Evolutionary conservation across 2,329 filamentous ascomycete species (phyloP), one percentile per base, ranked within the genome.

Genomic region (Thelonectria rubi): DNA sequence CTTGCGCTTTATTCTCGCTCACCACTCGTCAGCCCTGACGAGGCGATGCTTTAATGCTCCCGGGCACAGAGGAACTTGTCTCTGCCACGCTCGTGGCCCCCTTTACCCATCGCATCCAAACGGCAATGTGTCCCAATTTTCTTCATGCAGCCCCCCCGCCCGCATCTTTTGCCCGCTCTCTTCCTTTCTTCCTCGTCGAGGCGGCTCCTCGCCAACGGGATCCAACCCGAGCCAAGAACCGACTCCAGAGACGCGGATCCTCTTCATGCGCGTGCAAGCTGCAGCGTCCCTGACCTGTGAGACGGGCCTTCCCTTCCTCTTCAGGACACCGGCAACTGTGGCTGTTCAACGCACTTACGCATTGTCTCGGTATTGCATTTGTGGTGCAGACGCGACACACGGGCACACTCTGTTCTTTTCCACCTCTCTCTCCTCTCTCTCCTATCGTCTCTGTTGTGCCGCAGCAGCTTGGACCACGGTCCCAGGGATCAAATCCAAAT

Each of bases 321-420:
- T 71, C 65, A 34, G 60, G 65, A 63, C 67, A 70, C 69, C 69
- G 65, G 67, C 60, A 58, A 66, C 48, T 34, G 64, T 56, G 58
- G 54, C 55, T 48, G 43, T 37, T 57, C 58, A 55, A 52, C 67
- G 43, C 9, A 24, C 24, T 4, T 12, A 7, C 32, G 32, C 32
- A 11, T 8, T 37, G 51, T 61, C 65, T 66, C 49, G 59, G 55
- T 65, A 34, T 63, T 65, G 59, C 48, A 53, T 48, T 45, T 53
- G 57, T 55, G 59, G 49, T 60, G 32, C 47, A 34, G 30, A 48
- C 39, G 54, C 24, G 40, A 51, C 5, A 7, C 24, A 24, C 26
- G n/a, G n/a, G 26, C 11, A 37, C 47, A 50, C 15, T 26, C 21
- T 48, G 7, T 48, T 18, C 12, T 30, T 47, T 12, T 55, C 53